Conservation (phyloP, 805 yeast genomes). For the Yarrowia porcina region DNA sequence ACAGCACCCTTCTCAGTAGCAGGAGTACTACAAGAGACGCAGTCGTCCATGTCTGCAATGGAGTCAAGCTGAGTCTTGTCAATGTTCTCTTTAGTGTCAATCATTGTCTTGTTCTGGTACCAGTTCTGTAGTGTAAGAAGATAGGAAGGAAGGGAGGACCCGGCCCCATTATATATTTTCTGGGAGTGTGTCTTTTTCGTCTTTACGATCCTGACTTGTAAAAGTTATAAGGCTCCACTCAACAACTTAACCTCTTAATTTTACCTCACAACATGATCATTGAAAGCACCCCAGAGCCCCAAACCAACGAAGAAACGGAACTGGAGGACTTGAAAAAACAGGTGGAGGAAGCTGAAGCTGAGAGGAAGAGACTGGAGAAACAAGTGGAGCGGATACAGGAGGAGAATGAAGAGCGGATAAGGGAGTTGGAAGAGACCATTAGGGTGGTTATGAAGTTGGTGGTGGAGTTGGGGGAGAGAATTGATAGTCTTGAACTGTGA, state of each 20-base stretch:
- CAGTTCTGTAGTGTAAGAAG: background rate
- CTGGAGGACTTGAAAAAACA: background rate
- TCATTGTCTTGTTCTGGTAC: background rate
- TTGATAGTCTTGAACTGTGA: no score
- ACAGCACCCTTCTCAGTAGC: no score
- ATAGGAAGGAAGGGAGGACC: no score
- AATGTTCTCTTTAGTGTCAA: no score
- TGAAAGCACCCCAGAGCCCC: background rate
- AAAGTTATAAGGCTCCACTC: no score
- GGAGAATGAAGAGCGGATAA: background rate
- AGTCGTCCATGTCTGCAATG: no score
- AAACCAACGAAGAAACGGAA: background rate
- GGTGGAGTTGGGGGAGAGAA: background rate
- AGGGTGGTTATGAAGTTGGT: background rate
- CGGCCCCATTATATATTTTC: no score
- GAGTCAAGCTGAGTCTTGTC: no score
- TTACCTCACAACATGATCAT: background rate
- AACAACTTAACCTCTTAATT: background rate
- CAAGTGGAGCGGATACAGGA: background rate
- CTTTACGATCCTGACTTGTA: background rate
- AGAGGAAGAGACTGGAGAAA: background rate
- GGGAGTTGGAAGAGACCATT: background rate
- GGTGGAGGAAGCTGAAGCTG: background rate
- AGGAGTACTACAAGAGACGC: no score
- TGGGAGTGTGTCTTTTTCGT: background rate